These are phyloP conservation scores for Fremontodendron californicum DNA, from an alignment of 345 rosid genomes.

Conservation along the genomic window DNA sequence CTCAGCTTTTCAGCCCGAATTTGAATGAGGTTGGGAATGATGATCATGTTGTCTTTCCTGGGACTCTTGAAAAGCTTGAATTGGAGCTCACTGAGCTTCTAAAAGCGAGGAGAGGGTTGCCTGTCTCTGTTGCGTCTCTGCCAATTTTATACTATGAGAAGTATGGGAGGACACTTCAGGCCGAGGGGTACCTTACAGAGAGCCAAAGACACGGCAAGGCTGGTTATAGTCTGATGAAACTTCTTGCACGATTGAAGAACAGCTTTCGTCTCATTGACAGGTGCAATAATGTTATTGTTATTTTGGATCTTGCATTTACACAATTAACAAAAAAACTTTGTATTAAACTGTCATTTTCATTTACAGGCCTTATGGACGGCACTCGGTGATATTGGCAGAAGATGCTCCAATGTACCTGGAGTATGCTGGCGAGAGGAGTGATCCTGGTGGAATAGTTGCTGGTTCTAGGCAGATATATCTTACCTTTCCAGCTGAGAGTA, in stretches of 20 bases:
- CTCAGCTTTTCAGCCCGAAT: conserved; percentile 42
- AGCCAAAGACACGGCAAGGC: conserved; percentile 99
- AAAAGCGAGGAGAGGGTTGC: conserved; percentile 75
- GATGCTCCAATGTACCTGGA: conserved; percentile 68
- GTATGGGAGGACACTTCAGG: conserved; percentile 83
- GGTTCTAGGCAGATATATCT: conserved; percentile 90
- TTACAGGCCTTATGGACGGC: conserved; percentile 94
- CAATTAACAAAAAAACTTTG: not conserved
- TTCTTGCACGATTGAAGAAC: conserved; percentile 74
- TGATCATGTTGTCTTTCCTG: conserved; percentile 57
- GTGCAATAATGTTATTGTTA: conserved; percentile 26
- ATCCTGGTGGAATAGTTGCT: conserved; percentile 52
- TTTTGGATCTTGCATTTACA: not conserved
- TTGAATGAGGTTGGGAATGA: conserved; percentile 44
- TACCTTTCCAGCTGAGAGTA: conserved; percentile 92
- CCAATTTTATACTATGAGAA: conserved; percentile 86
- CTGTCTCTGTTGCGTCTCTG: conserved; percentile 89
- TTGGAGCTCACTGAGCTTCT: conserved; percentile 76
- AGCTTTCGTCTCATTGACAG: conserved; percentile 86
- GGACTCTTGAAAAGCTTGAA: conserved; percentile 79
- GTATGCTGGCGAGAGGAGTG: conserved; percentile 46
- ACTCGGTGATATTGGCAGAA: conserved; percentile 78
- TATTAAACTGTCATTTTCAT: not conserved
- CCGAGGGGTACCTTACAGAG: conserved; percentile 95
- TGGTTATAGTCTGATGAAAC: conserved; percentile 91